These are phyloP conservation scores for Macrolepiota fuliginosa DNA, from an alignment of 768 basidiomycete species.

Conservation along the genomic window DNA sequence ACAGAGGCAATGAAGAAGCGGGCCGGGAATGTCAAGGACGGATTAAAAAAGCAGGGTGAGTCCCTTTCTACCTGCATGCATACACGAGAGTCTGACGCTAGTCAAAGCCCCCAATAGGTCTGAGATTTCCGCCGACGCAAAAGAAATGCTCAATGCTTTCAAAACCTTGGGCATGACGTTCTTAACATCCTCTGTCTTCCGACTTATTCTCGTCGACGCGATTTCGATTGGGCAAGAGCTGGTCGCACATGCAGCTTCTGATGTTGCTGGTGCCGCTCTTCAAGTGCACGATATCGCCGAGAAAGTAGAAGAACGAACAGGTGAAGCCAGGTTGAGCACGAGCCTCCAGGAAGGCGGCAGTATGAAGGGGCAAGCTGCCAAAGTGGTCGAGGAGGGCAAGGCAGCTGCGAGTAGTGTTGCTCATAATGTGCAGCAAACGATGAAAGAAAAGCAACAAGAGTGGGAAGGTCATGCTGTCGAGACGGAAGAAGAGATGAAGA, in stretches of 20 bases:
- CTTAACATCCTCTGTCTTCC: slow-evolving; percentile 34
- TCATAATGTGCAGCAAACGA: background rate
- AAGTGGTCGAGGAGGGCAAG: background rate
- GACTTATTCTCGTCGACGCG: slow-evolving; percentile 31
- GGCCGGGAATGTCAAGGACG: slow-evolving; percentile 10
- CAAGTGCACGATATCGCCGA: slow-evolving; percentile 30
- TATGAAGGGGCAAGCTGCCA: background rate
- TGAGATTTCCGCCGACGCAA: slow-evolving; percentile 27
- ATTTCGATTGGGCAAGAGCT: slow-evolving; percentile 29
- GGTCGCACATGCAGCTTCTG: slow-evolving; percentile 29
- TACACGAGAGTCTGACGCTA: slow-evolving; percentile 4
- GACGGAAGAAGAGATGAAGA: slow-evolving; percentile 19
- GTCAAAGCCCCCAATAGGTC: slow-evolving; percentile 18
- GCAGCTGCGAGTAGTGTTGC: background rate
- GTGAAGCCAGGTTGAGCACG: slow-evolving; percentile 14
- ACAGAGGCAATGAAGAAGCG: slow-evolving; percentile 15
- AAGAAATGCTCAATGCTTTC: slow-evolving; percentile 25
- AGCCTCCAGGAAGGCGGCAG: slow-evolving; percentile 8
- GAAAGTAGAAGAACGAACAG: slow-evolving; percentile 25
- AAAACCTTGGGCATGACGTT: slow-evolving; percentile 25
- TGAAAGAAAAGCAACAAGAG: slow-evolving; percentile 17
- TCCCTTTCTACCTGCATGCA: background rate
- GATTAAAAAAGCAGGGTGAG: slow-evolving; percentile 14
- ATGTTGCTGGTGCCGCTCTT: slow-evolving; percentile 27
- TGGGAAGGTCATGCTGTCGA: slow-evolving; percentile 20